Evolutionary conservation across 345 rosid genomes (phyloP).

Genomic region (Eucalyptus camaldulensis): DNA sequence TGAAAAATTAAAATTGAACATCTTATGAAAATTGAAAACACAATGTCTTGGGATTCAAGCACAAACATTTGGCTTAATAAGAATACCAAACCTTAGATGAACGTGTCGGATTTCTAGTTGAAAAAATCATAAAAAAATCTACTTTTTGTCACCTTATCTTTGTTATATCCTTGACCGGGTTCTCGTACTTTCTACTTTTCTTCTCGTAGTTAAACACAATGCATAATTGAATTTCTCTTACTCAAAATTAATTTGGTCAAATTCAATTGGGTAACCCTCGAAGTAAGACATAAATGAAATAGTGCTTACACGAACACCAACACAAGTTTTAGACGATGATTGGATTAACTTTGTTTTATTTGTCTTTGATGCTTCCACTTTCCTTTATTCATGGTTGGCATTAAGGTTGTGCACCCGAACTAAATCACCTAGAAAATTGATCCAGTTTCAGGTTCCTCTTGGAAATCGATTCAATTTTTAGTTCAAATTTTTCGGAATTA

Average conservation of each 20-base stretch:
- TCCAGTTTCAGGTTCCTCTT: accelerated
- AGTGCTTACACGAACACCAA: background rate
- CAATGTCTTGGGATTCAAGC: background rate
- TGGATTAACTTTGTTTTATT: background rate
- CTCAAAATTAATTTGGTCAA: background rate
- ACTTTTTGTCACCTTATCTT: background rate
- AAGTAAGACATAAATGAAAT: background rate
- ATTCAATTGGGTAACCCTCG: accelerated
- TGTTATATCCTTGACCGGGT: background rate
- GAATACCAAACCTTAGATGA: accelerated
- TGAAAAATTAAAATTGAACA: too few relatives aligned
- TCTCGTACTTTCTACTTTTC: accelerated
- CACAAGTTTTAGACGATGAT: accelerated
- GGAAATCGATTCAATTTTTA: too few relatives aligned
- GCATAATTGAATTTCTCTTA: accelerated
- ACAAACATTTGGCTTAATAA: background rate
- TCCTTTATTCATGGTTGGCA: too few relatives aligned
- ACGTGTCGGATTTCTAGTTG: background rate
- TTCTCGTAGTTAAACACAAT: background rate
- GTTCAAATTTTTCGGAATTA: too few relatives aligned
- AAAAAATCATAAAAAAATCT: background rate
- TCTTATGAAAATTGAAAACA: accelerated
- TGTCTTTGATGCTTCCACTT: background rate
- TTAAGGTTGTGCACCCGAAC: accelerated
- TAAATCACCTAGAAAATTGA: too few relatives aligned